A percentile compares a stretch with the other conserved stretches of the same genome.
Conservation (phyloP, 495 filamentous ascomycete genomes). For the Podospora appendiculata region DNA sequence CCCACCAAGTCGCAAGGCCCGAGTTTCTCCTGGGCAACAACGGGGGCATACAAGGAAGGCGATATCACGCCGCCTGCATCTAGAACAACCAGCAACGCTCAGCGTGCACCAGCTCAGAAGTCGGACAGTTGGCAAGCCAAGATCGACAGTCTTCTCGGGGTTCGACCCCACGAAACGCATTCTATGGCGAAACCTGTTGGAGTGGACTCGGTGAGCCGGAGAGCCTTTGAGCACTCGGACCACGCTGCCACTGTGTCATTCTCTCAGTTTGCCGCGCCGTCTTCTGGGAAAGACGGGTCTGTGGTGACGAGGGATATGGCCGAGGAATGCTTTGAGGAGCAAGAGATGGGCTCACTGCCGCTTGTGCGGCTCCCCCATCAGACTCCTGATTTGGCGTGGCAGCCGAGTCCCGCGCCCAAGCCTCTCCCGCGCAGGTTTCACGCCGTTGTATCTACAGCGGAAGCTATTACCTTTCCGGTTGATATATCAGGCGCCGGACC, state of each 20-base stretch:
- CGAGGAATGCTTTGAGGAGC: constrained; percentile 77
- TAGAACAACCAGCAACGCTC: background rate
- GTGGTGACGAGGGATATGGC: constrained; percentile 54
- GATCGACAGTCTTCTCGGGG: constrained; percentile 57
- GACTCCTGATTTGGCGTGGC: constrained; percentile 47
- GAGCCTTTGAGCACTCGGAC: constrained; percentile 47
- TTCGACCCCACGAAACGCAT: too few species aligned
- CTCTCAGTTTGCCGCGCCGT: background rate
- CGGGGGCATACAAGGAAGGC: constrained; percentile 13
- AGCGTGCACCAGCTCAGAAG: background rate
- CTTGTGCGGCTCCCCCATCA: constrained; percentile 57
- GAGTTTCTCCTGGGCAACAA: constrained; percentile 18
- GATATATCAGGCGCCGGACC: constrained; percentile 31
- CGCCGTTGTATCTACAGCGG: constrained; percentile 27
- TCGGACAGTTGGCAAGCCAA: constrained; percentile 57
- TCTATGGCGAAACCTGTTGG: constrained; percentile 31
- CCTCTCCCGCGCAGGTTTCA: constrained; percentile 25
- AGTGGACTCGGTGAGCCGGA: constrained; percentile 50
- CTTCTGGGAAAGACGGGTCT: constrained; percentile 11
- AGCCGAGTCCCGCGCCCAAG: constrained; percentile 33
- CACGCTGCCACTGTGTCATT: constrained; percentile 48
- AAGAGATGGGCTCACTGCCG: constrained; percentile 70
- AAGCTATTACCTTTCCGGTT: constrained; percentile 31
- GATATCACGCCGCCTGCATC: constrained; percentile 2
- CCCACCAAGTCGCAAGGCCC: constrained; percentile 7